Evolutionary conservation across 306 rosid species (phyloP), one percentile per base, ranked within the genome.

Genomic region (Bauhinia variegata): DNA sequence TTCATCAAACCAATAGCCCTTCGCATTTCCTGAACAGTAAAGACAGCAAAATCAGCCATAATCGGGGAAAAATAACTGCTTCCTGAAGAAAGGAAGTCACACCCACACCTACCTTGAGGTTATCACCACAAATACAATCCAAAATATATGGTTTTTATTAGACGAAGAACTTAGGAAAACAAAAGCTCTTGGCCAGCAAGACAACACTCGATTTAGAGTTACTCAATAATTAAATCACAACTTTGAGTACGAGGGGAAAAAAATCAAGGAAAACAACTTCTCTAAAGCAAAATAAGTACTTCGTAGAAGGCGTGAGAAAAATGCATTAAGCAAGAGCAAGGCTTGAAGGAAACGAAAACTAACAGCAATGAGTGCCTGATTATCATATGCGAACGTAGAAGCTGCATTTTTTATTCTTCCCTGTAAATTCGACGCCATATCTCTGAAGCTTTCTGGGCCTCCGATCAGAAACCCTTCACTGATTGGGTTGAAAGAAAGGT

Each of bases 371-470:
- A 93, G 77, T 54, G 89, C 69, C 72, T 84, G 90, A 73, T 80
- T 80, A 59, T 89, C 96, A 11, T 83, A 62, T 77, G 70, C 65
- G 61, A 86, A 76, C 8, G 75, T 49, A 8, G 87, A 18, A 50
- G 91, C 84, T 4, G 77, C 61, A 64, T 68, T 84, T 77, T 34
- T 84, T 14, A 93, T 67, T 56, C 88, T 79, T 3, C 62, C 79
- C 0, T 78, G 84, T 13, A 88, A 73, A 75, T 78, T 65, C 14
- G 92, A 89, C 4, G 96, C 96, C 96, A 89, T 86, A 18, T 16
- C 38, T 12, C 4, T 30, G 7, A 46, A 54, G 56, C 55, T 3
- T 32, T 63, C 43, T 11, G 14, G 8, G 1, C 30, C 30, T 31
- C 47, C 34, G 49, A 50, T 66, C 51, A 18, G 6, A 39, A 11